These are phyloP conservation scores for Madurella fahalii DNA, from an alignment of 2,329 filamentous ascomycete species.

Conservation along the genomic window DNA sequence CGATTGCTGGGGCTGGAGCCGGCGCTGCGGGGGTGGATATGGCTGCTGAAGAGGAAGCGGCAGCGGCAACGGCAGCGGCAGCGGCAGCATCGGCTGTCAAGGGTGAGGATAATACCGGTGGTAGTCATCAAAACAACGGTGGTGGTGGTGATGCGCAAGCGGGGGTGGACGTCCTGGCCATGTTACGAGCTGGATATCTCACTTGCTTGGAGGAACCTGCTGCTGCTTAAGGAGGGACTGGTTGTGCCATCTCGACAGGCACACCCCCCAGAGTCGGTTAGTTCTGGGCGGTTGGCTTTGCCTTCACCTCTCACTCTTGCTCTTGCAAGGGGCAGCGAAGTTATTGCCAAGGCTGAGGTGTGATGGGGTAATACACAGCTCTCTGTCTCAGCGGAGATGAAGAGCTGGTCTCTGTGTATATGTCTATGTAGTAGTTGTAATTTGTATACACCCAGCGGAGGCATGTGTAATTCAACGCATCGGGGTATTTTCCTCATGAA, in stretches of 20 bases:
- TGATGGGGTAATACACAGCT: too few species aligned
- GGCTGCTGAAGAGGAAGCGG: too few species aligned
- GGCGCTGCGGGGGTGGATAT: background rate
- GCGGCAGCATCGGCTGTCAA: background rate
- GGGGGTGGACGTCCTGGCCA: constrained; percentile 4
- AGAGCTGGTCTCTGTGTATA: background rate
- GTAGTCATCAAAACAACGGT: too few species aligned
- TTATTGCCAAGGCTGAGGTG: too few species aligned
- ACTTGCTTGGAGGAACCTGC: constrained; percentile 14
- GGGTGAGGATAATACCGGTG: background rate
- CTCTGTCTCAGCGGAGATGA: background rate
- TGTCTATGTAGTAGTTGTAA: background rate
- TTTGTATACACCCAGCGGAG: background rate
- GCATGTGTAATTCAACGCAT: background rate
- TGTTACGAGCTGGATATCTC: constrained; percentile 16
- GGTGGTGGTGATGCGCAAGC: background rate
- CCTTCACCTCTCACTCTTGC: too few species aligned
- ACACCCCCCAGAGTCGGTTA: too few species aligned
- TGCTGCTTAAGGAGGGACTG: background rate
- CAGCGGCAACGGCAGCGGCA: too few species aligned
- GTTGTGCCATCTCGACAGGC: too few species aligned
- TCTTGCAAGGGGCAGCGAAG: too few species aligned
- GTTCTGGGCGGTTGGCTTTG: too few species aligned
- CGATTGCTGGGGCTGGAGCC: constrained; percentile 19
- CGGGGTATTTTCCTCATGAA: too few species aligned